Evolutionary conservation across 345 rosid genomes (phyloP).

Genomic region (Eucalyptus curtisii): DNA sequence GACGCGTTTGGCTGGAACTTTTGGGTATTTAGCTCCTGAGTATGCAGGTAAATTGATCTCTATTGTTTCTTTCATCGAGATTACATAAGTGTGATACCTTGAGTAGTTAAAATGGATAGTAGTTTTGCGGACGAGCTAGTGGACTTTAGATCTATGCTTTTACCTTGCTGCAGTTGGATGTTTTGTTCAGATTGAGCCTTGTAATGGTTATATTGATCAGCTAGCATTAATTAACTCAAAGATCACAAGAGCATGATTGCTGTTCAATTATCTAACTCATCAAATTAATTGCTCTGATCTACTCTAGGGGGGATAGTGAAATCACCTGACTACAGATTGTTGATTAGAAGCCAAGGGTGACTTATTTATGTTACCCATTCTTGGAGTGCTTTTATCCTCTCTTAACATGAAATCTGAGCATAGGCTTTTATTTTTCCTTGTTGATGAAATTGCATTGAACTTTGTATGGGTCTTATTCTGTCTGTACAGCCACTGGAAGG

Average conservation of each 20-base stretch:
- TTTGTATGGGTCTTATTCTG: not conserved
- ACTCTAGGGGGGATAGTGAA: not conserved
- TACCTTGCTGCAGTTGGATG: not conserved
- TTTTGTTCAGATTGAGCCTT: not conserved
- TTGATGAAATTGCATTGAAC: not conserved
- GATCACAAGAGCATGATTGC: not conserved
- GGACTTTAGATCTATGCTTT: not conserved
- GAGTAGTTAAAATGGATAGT: not conserved
- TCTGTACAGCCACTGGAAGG: slow-evolving; percentile 71
- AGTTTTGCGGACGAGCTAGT: not conserved
- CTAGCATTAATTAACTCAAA: not conserved
- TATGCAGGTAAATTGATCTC: slow-evolving; percentile 56
- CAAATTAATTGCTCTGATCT: not conserved
- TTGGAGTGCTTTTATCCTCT: not conserved
- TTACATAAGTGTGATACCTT: not conserved
- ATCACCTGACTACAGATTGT: not conserved
- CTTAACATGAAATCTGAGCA: not conserved
- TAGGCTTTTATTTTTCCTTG: not conserved
- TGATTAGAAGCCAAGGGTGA: not conserved
- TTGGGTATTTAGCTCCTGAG: slow-evolving; percentile 96
- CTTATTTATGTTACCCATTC: not conserved
- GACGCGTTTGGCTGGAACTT: slow-evolving; percentile 92
- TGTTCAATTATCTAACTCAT: not conserved
- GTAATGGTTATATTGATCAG: not conserved
- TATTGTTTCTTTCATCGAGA: not conserved